These are phyloP conservation scores for Kwoniella pini DNA, from an alignment of 768 basidiomycete genomes.

Conservation along the genomic window DNA sequence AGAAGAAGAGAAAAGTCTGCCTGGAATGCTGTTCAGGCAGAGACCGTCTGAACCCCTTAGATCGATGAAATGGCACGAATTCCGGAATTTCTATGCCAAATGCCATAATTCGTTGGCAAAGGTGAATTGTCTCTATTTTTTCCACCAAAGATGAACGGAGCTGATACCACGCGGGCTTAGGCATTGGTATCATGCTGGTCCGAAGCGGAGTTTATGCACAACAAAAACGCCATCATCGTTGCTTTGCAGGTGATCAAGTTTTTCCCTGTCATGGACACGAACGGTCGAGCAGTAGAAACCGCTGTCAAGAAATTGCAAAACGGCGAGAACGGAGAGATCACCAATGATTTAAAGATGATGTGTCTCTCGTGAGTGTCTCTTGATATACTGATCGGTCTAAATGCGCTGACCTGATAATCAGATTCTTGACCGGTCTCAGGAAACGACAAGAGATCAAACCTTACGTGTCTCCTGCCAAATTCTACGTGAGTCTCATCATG, in stretches of 20 bases:
- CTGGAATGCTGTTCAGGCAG: constrained; percentile 63
- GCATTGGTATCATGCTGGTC: constrained; percentile 77
- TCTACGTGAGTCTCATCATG: constrained; percentile 22
- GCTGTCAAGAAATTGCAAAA: constrained; percentile 31
- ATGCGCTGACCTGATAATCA: neutral
- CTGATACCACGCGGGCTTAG: constrained; percentile 47
- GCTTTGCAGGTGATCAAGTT: constrained; percentile 86
- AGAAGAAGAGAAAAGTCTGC: constrained; percentile 62
- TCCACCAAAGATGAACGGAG: neutral
- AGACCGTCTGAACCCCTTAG: constrained; percentile 57
- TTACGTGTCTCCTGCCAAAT: constrained; percentile 25
- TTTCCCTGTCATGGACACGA: constrained; percentile 72
- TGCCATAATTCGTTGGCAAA: constrained; percentile 77
- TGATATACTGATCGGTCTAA: too few relatives aligned
- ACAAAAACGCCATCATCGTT: constrained; percentile 94
- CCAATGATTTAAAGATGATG: constrained; percentile 27
- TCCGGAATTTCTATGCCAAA: constrained; percentile 72
- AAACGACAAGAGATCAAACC: constrained; percentile 35
- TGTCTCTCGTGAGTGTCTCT: constrained; percentile 21
- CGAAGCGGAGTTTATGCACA: constrained; percentile 92
- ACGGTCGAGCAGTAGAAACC: constrained; percentile 39
- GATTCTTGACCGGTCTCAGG: constrained; percentile 26
- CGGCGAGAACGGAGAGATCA: constrained; percentile 17
- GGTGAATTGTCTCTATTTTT: constrained; percentile 58
- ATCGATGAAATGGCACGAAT: constrained; percentile 66